Conservation (phyloP, 2,329 filamentous ascomycete species). For the Neofusicoccum sp. region DNA sequence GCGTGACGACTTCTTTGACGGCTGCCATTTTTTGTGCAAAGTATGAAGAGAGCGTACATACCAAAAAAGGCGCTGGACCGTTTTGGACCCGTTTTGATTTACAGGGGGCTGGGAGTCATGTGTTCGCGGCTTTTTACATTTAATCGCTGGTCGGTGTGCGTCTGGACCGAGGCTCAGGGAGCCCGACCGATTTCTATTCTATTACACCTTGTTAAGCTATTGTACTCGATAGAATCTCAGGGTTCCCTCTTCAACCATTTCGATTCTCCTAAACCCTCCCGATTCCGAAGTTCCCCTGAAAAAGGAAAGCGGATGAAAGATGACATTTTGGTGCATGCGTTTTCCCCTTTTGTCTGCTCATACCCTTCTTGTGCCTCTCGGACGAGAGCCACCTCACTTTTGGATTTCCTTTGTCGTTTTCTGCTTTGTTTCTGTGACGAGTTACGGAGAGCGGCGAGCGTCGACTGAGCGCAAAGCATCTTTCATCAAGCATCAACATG, state of each 20-base stretch:
- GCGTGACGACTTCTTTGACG: background rate
- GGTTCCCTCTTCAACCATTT: background rate
- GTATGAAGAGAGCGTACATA: slow-evolving; percentile 12
- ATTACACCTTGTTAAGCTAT: slow-evolving; percentile 3
- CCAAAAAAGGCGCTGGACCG: slow-evolving; percentile 12
- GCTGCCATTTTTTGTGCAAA: slow-evolving; percentile 1
- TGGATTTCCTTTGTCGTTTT: slow-evolving; percentile 12
- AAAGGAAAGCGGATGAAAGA: background rate
- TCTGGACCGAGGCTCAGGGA: slow-evolving; percentile 13
- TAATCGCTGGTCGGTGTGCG: slow-evolving; percentile 16
- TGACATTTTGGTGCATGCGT: background rate
- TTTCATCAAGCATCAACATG: background rate
- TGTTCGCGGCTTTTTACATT: background rate
- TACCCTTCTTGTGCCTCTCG: background rate
- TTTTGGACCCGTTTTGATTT: background rate
- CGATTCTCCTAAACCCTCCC: background rate
- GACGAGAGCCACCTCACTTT: background rate
- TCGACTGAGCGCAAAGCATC: background rate
- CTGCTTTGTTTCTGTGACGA: slow-evolving; percentile 5
- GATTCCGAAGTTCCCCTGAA: background rate
- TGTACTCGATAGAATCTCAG: slow-evolving; percentile 16
- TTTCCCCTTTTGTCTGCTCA: background rate
- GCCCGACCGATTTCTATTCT: slow-evolving; percentile 8
- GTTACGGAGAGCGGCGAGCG: background rate
- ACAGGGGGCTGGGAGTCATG: background rate